Evolutionary conservation across 495 filamentous ascomycete genomes (phyloP).

Genomic region (Umbilicaria muhlenbergii): DNA sequence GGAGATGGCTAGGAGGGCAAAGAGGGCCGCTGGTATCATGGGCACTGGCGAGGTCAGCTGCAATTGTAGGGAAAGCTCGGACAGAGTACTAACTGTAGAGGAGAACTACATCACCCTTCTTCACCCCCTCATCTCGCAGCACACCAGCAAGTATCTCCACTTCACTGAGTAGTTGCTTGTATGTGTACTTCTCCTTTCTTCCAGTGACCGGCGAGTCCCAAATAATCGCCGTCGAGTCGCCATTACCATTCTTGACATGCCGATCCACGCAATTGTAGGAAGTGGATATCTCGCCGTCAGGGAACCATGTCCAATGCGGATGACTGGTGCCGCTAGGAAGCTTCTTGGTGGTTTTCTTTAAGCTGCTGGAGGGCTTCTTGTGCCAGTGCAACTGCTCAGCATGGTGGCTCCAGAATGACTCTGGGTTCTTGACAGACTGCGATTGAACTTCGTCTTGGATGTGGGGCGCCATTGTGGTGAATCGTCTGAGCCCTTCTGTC

Average conservation of each 20-base stretch:
- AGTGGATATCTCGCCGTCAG: slow-evolving; percentile 76
- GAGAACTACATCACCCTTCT: slow-evolving; percentile 78
- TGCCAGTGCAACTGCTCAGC: slow-evolving; percentile 69
- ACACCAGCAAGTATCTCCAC: slow-evolving; percentile 75
- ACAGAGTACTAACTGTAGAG: slow-evolving; percentile 58
- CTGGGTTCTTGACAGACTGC: slow-evolving; percentile 34
- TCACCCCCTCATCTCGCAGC: slow-evolving; percentile 66
- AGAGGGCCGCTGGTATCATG: slow-evolving; percentile 81
- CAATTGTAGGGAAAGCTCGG: background rate
- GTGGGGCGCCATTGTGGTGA: slow-evolving; percentile 34
- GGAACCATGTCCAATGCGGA: slow-evolving; percentile 73
- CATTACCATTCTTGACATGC: slow-evolving; percentile 63
- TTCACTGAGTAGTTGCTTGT: slow-evolving; percentile 61
- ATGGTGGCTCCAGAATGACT: slow-evolving; percentile 63
- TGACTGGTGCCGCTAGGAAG: slow-evolving; percentile 33
- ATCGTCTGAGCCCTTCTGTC: slow-evolving; percentile 13
- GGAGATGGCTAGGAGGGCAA: slow-evolving; percentile 67
- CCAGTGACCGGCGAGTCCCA: slow-evolving; percentile 81
- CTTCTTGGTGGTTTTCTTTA: slow-evolving; percentile 28
- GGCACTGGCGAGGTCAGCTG: slow-evolving; percentile 46
- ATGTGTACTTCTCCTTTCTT: slow-evolving; percentile 56
- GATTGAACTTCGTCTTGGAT: slow-evolving; percentile 26
- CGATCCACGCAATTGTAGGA: slow-evolving; percentile 83
- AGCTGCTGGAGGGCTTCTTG: slow-evolving; percentile 38
- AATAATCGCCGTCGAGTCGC: slow-evolving; percentile 57